A percentile compares a stretch with the other conserved stretches of the same genome.
Conservation (phyloP, 176 grass and related monocot genomes). For the Hyparrhenia diplandra region DNA sequence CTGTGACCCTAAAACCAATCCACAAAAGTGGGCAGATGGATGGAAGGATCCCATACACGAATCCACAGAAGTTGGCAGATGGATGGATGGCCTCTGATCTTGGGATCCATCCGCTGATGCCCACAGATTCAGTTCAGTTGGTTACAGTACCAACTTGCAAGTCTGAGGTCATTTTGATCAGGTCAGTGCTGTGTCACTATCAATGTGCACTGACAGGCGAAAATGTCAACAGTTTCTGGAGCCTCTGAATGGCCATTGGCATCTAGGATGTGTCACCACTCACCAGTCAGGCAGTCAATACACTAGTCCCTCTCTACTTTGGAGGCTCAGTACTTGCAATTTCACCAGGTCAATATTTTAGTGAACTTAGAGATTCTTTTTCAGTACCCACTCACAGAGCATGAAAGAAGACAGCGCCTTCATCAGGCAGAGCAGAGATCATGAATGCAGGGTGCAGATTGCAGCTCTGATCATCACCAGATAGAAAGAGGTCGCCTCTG, state of each 20-base stretch:
- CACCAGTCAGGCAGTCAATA: background rate
- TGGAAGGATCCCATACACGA: background rate
- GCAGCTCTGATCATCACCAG: background rate
- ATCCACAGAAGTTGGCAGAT: background rate
- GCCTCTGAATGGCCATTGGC: background rate
- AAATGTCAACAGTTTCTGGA: background rate
- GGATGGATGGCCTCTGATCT: background rate
- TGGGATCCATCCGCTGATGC: background rate
- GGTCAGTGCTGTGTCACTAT: background rate
- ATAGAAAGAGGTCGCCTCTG: background rate
- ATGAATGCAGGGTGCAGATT: background rate
- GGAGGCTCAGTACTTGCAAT: background rate
- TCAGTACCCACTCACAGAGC: conserved; percentile 3
- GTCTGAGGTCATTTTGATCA: background rate
- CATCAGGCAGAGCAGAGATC: background rate
- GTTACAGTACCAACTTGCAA: background rate
- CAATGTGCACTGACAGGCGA: background rate
- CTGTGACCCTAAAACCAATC: background rate
- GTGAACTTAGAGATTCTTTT: background rate
- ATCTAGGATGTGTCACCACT: background rate
- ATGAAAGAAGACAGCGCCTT: background rate
- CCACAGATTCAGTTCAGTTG: background rate
- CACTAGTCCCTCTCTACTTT: background rate
- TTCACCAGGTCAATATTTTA: background rate
- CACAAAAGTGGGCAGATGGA: background rate